Conservation (phyloP, 106 monocot species). For the Ottelia alismoides region DNA sequence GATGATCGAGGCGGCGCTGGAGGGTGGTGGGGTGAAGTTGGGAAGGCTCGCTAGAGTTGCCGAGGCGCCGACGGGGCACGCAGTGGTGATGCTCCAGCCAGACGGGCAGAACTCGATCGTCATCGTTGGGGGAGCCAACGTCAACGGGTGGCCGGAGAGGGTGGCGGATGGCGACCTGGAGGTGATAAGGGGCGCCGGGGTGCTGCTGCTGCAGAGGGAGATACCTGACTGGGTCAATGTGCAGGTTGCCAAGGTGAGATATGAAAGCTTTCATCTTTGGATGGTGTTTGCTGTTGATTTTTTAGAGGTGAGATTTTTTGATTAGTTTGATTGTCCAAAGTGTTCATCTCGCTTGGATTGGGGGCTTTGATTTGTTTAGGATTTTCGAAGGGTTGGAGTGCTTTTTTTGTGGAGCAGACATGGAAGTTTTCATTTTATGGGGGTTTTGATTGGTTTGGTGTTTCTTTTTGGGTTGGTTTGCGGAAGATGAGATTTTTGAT, state of each 20-base stretch:
- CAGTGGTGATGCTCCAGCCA: slow-evolving; percentile 84
- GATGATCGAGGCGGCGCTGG: slow-evolving; percentile 63
- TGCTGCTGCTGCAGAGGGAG: slow-evolving; percentile 84
- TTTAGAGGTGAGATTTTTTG: no score
- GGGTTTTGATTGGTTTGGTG: no score
- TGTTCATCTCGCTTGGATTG: no score
- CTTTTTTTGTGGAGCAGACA: no score
- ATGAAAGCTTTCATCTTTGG: no score
- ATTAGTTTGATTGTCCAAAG: no score
- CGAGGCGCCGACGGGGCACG: slow-evolving; percentile 67
- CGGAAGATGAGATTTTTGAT: no score
- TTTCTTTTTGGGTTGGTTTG: no score
- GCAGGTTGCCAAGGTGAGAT: slow-evolving; percentile 82
- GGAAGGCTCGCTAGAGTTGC: slow-evolving; percentile 28
- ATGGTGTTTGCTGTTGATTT: no score
- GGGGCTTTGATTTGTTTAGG: no score
- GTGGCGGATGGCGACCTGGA: slow-evolving; percentile 30
- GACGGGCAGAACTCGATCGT: slow-evolving; percentile 81
- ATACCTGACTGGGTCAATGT: slow-evolving; percentile 83
- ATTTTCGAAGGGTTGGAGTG: no score
- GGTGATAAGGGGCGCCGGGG: slow-evolving; percentile 39
- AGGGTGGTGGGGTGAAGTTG: slow-evolving; percentile 31
- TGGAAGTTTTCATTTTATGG: no score
- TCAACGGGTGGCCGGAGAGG: slow-evolving; percentile 50
- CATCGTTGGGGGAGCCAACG: slow-evolving; percentile 85